Evolutionary conservation across 2,329 filamentous ascomycete genomes (phyloP).

Genomic region (Ophiostoma fasciatum): DNA sequence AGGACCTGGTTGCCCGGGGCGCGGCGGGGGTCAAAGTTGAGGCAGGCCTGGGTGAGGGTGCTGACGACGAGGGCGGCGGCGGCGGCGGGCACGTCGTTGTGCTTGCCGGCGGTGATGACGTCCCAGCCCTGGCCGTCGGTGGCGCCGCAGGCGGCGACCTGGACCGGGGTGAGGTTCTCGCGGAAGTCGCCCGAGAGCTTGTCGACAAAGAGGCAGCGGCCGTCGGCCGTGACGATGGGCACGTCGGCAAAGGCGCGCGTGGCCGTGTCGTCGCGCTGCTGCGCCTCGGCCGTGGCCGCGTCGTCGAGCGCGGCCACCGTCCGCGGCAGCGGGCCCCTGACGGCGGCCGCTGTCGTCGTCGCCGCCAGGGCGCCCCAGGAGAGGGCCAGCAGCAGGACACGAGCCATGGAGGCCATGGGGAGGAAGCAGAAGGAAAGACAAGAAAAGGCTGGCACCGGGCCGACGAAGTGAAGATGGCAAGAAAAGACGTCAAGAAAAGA

Average conservation of each 20-base stretch:
- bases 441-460: background rate
- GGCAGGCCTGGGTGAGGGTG: constrained; percentile 41
- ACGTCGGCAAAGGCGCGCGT: constrained; percentile 28
- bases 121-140: constrained; percentile 31
- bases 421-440: no score
- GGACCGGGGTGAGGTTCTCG: constrained; percentile 31
- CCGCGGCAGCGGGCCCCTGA: constrained; percentile 17
- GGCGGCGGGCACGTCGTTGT: constrained; percentile 31
- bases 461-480: constrained; percentile 9
- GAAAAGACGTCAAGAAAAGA: constrained; percentile 10
- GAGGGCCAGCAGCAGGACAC: constrained; percentile 10
- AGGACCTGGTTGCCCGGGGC: constrained; percentile 35
- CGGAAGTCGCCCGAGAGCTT: constrained; percentile 32
- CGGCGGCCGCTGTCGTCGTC: constrained; percentile 9
- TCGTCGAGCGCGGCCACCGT: constrained; percentile 27
- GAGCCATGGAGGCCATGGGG: no score
- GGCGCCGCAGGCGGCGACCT: constrained; percentile 27
- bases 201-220: constrained; percentile 31
- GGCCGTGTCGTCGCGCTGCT: constrained; percentile 28
- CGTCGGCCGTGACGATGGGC: constrained; percentile 29
- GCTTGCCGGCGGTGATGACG: constrained; percentile 32
- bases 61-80: constrained; percentile 37
- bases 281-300: constrained; percentile 28
- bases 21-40: constrained; percentile 41
- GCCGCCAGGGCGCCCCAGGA: constrained; percentile 16